Evolutionary conservation across 2,329 filamentous ascomycete species (phyloP).

Genomic region (Diaporthe destruens): DNA sequence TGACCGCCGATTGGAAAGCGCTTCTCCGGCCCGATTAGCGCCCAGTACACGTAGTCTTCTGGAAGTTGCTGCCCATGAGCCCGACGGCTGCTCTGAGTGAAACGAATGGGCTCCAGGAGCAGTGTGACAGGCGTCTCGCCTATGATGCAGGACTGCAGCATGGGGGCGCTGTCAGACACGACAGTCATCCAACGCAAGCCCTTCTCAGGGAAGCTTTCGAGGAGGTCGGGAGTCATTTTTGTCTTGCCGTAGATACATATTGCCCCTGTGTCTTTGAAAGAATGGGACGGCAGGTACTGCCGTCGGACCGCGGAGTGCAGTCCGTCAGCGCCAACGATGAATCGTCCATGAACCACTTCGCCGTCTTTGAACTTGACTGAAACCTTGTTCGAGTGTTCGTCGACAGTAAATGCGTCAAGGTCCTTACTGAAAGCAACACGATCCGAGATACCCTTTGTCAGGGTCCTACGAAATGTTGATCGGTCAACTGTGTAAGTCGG

Average conservation of each 20-base stretch:
- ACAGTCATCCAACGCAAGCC: constrained; percentile 25
- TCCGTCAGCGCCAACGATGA: constrained; percentile 25
- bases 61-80: background rate
- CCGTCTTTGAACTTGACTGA: constrained; percentile 15
- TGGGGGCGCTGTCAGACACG: constrained; percentile 13
- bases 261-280: constrained; percentile 12
- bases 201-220: constrained; percentile 15
- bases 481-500: constrained; percentile 15
- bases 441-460: constrained; percentile 16
- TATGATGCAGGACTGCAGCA: constrained; percentile 18
- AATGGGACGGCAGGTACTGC: background rate
- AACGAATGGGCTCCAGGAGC: constrained; percentile 4
- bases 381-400: background rate
- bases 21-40: background rate
- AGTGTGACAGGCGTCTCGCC: constrained; percentile 2
- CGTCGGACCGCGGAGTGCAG: constrained; percentile 11
- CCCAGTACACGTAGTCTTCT: constrained; percentile 8
- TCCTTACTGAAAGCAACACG: constrained; percentile 2
- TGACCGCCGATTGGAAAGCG: background rate
- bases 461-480: constrained; percentile 1
- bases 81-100: background rate
- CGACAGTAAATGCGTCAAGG: background rate
- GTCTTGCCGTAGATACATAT: constrained; percentile 28
- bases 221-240: background rate
- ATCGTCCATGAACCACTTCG: constrained; percentile 4